phyloP scores from a whole-genome alignment of 805 yeast species.

The Candida jianshihensis region DNA sequence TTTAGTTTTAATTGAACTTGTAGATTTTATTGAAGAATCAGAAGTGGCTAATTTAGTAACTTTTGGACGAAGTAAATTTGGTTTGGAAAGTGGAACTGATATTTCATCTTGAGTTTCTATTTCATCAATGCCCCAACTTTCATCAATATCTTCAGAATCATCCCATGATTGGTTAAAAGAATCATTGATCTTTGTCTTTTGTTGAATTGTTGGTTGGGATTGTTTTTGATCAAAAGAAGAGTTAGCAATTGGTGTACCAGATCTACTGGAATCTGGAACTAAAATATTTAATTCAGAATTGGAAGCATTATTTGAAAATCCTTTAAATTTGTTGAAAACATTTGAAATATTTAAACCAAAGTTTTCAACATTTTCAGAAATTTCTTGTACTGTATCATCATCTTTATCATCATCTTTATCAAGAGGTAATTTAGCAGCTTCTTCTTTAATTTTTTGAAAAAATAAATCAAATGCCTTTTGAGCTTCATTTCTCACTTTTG shows the following conservation, averaged over 20 bases:
- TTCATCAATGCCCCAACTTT: conserved; percentile 17
- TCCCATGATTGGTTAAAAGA: conserved; percentile 5
- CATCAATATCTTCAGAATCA: conserved; percentile 12
- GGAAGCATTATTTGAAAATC: conserved; percentile 18
- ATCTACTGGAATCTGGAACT: conserved; percentile 13
- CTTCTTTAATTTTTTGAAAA: conserved; percentile 44
- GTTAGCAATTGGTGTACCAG: conserved; percentile 15
- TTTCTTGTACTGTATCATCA: conserved; percentile 21
- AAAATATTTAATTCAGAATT: conserved; percentile 9
- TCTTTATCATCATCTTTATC: conserved; percentile 19
- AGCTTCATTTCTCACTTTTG: conserved; percentile 67
- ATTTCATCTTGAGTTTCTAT: conserved; percentile 2
- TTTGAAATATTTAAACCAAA: conserved; percentile 19
- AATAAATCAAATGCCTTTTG: conserved; percentile 58
- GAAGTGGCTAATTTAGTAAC: conserved; percentile 15
- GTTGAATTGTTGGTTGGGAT: neutral
- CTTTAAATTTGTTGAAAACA: conserved; percentile 14
- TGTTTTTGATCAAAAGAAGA: conserved; percentile 7
- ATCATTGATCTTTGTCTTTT: neutral
- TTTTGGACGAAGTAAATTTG: conserved; percentile 12
- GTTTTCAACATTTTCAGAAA: conserved; percentile 16
- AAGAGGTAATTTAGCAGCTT: conserved; percentile 31
- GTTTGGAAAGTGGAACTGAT: neutral
- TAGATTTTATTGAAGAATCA: neutral
- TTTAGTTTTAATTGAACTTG: conserved; percentile 7